Evolutionary conservation across 371 early-diverging fungal species (phyloP), one percentile per base, ranked within the genome.

Genomic region (Rhizomucor pusillus): DNA sequence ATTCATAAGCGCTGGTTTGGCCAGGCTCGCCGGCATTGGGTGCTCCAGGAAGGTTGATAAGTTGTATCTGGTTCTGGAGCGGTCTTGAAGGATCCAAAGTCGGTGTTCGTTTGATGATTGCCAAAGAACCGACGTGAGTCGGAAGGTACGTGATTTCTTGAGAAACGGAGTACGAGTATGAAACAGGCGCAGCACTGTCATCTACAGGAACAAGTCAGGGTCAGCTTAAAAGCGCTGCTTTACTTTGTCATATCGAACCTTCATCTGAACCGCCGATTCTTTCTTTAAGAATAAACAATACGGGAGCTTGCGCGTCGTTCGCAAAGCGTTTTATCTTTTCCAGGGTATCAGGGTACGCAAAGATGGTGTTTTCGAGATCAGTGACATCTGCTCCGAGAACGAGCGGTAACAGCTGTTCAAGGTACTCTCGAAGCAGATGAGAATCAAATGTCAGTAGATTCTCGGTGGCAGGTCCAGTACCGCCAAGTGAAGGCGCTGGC

Each of bases 1-100:
- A 86, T 67, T 95, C 96, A 67, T 93, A 98, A n/a, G 93, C 91
- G 51, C 85, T 90, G 1, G 71, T 72, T 33, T 75, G 76, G 14
- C 74, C 74, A 10, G 73, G 65, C 43, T 81, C 76, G 16, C 76
- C 75, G 5, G 82, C 72, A 39, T 72, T 71, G 7, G 89, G 85
- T 4, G 92, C 92, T 36, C 98, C 98, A 1, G 97, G 97, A 43
- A 98, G 67, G 59, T 91, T 92, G 67, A 95, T 91, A 49, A 95
- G 74, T 63, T 95, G 95, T 44, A 95, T 69, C 70, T 97, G 97
- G 12, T 67, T 65, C 43, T 88, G 84, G 37, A 98, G 60, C 3
- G 95, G 82, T 19, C 87, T 78, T 1, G 82, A 62, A 9, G 86
- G 77, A 56, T 96, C 93, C 43, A 98, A 69, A 3, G 84, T 78